phyloP scores from a whole-genome alignment of 2,329 filamentous ascomycete genomes.

The Apiospora aurea region DNA sequence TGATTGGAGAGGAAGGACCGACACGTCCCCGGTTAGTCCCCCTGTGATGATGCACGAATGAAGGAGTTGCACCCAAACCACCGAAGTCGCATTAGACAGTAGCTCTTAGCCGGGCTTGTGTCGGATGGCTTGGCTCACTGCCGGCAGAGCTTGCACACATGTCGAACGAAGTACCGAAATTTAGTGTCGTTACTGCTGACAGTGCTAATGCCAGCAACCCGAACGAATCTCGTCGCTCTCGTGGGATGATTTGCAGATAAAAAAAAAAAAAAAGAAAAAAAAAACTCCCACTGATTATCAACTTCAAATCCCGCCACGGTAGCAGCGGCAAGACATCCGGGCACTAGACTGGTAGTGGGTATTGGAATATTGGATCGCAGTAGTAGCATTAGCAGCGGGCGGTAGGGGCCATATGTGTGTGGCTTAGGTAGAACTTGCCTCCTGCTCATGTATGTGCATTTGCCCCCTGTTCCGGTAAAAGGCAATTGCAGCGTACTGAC shows the following conservation, averaged over 20 bases:
- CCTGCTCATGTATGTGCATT: neutral
- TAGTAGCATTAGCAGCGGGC: neutral
- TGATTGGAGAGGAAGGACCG: neutral
- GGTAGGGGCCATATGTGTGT: neutral
- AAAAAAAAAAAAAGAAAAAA: neutral
- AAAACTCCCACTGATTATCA: too few relatives aligned
- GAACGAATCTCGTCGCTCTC: neutral
- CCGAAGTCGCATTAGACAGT: slow-evolving; percentile 1
- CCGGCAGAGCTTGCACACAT: neutral
- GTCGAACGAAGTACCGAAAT: neutral
- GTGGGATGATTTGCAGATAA: neutral
- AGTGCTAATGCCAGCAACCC: neutral
- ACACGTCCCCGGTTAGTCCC: neutral
- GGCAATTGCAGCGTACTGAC: neutral
- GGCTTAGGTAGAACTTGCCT: neutral
- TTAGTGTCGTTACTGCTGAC: neutral
- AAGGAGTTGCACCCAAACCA: neutral
- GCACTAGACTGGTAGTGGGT: neutral
- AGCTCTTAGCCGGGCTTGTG: neutral
- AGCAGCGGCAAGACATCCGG: neutral
- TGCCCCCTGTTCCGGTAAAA: neutral
- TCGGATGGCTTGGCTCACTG: neutral
- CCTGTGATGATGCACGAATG: neutral
- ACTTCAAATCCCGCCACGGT: neutral
- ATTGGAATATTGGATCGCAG: neutral